Conservation (phyloP, 1,284 basidiomycete genomes). For the Austroboletus niveus region DNA sequence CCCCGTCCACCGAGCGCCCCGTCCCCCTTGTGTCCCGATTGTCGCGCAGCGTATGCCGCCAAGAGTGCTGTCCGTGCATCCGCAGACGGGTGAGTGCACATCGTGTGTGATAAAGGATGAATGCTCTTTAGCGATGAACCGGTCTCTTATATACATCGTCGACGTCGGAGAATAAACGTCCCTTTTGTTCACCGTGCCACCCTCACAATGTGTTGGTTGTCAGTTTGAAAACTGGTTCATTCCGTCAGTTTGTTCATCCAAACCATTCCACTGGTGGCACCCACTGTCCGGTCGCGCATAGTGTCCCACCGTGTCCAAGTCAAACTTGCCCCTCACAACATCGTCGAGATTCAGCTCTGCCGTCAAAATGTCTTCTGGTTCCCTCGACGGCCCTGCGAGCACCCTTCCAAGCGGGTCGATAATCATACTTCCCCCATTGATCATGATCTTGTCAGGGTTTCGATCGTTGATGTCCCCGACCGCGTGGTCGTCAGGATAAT, state of each 20-base stretch:
- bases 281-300: slow-evolving; percentile 64
- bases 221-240: slow-evolving; percentile 27
- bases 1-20: slow-evolving; percentile 19
- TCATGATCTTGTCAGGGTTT: slow-evolving; percentile 56
- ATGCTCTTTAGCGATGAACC: too few species aligned
- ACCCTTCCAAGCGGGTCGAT: slow-evolving; percentile 65
- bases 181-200: too few species aligned
- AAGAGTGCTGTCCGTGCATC: slow-evolving; percentile 30
- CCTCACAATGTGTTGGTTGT: slow-evolving; percentile 7
- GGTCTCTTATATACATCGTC: too few species aligned
- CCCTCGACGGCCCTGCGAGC: slow-evolving; percentile 65
- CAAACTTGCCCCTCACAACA: slow-evolving; percentile 65
- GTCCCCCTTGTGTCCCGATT: neutral
- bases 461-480: slow-evolving; percentile 40
- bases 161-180: too few species aligned
- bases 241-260: slow-evolving; percentile 8
- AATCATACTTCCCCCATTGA: slow-evolving; percentile 69
- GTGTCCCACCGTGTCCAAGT: slow-evolving; percentile 70
- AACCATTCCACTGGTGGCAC: slow-evolving; percentile 17
- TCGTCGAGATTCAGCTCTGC: slow-evolving; percentile 65
- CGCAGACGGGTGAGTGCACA: slow-evolving; percentile 25
- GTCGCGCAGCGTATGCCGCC: slow-evolving; percentile 18
- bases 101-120: slow-evolving; percentile 1
- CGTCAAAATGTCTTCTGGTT: slow-evolving; percentile 60
- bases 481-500: slow-evolving; percentile 59